Percentiles rank a stretch among this genome's conserved stretches.
Conservation (phyloP, 2,329 filamentous ascomycete species). For the Pseudofabraea citricarpa region DNA sequence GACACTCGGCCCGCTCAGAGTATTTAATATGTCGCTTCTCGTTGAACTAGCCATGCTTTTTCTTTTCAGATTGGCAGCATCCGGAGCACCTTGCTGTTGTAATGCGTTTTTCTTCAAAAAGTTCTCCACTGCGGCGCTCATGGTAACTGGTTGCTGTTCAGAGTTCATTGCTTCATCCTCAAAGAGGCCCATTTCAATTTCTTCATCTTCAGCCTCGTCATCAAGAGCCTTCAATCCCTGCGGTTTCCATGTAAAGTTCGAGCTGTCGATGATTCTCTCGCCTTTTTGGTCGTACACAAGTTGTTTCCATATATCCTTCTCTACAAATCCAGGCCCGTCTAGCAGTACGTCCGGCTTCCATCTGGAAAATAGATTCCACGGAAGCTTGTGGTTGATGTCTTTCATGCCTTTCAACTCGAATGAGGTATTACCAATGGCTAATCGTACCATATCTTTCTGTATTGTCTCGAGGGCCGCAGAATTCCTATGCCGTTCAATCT, state of each 20-base stretch:
- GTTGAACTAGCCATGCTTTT: too few species aligned
- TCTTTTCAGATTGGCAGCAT: not conserved
- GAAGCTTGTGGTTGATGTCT: slow-evolving; percentile 34
- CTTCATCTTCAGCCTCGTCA: slow-evolving; percentile 31
- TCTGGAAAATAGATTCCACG: slow-evolving; percentile 40
- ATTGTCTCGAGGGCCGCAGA: slow-evolving; percentile 23
- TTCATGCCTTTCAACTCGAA: slow-evolving; percentile 35
- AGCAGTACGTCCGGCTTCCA: slow-evolving; percentile 29
- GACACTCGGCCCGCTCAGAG: slow-evolving; percentile 13
- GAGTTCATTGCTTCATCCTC: slow-evolving; percentile 5
- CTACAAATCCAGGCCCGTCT: slow-evolving; percentile 34
- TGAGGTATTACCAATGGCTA: slow-evolving; percentile 24
- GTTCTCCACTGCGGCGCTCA: slow-evolving; percentile 3
- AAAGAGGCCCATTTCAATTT: slow-evolving; percentile 26
- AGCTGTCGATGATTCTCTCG: slow-evolving; percentile 31
- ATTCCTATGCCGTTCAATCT: slow-evolving; percentile 8
- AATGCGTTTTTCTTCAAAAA: not conserved
- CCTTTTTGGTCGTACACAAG: slow-evolving; percentile 27
- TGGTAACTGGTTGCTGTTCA: not conserved
- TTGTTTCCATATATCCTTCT: slow-evolving; percentile 31
- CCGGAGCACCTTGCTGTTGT: not conserved
- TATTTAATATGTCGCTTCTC: too few species aligned
- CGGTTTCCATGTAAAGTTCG: slow-evolving; percentile 40
- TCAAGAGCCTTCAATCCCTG: slow-evolving; percentile 41
- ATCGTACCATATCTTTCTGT: slow-evolving; percentile 22